phyloP scores from a whole-genome alignment of 352 stramenopile species.

The Pythium graminicola region DNA sequence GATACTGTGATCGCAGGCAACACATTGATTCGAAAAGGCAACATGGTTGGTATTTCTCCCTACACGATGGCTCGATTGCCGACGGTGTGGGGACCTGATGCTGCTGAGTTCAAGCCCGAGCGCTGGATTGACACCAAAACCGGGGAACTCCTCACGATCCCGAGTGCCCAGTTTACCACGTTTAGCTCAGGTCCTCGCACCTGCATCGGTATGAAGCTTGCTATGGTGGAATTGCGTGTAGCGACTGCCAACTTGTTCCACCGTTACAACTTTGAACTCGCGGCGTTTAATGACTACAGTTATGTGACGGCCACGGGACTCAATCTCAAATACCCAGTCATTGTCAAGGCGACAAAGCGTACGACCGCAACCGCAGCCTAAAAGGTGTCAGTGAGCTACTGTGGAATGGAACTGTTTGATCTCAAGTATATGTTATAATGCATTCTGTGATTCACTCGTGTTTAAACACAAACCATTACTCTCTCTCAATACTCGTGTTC shows the following conservation, averaged over 20 bases:
- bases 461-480: too few relatives aligned
- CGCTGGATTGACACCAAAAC: conserved; percentile 23
- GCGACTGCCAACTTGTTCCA: conserved; percentile 13
- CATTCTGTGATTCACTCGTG: background rate
- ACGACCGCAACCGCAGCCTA: background rate
- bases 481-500: background rate
- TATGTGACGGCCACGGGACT: conserved; percentile 9
- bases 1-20: conserved; percentile 33
- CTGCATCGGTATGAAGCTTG: conserved; percentile 53
- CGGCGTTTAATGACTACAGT: conserved; percentile 10
- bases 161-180: conserved; percentile 1
- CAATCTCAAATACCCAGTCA: conserved; percentile 11
- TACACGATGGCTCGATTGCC: conserved; percentile 29
- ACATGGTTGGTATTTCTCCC: conserved; percentile 18
- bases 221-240: conserved; percentile 59
- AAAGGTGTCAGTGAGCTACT: too few relatives aligned
- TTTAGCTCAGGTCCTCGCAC: conserved; percentile 50
- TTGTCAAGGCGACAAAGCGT: conserved; percentile 9
- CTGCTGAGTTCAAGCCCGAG: conserved; percentile 29
- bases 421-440: background rate
- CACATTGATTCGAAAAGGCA: conserved; percentile 21
- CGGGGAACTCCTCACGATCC: conserved; percentile 4
- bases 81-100: conserved; percentile 32
- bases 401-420: background rate
- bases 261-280: conserved; percentile 20